A percentile compares a stretch with the other conserved stretches of the same genome.
These are phyloP conservation scores for Cicer chorassanicum DNA, from an alignment of 306 rosid genomes.

Conservation along the genomic window DNA sequence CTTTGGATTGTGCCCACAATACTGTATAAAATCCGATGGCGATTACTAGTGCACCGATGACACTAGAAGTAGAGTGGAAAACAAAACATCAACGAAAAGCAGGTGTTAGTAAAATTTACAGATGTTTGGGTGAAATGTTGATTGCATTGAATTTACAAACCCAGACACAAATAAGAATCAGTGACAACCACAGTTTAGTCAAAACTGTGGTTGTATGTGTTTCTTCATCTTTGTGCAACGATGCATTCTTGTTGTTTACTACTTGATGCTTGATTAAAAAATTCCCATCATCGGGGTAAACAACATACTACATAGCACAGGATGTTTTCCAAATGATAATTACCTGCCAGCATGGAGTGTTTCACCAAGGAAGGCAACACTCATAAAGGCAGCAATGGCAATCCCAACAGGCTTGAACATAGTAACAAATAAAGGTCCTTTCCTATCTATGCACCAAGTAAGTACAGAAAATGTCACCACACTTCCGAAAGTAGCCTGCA, in stretches of 20 bases:
- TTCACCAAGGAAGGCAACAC: slow-evolving; percentile 66
- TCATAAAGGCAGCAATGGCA: slow-evolving; percentile 65
- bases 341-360: slow-evolving; percentile 67
- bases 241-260: neutral
- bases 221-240: neutral
- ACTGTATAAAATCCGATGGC: slow-evolving; percentile 63
- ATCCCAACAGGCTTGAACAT: slow-evolving; percentile 72
- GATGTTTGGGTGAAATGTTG: neutral
- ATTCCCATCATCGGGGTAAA: neutral
- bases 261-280: neutral
- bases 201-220: neutral
- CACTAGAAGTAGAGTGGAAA: slow-evolving; percentile 41
- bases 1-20: slow-evolving; percentile 66
- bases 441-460: slow-evolving; percentile 65
- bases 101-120: neutral
- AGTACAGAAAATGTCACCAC: slow-evolving; percentile 55
- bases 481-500: slow-evolving; percentile 61
- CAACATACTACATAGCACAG: neutral
- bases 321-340: neutral
- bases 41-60: slow-evolving; percentile 57
- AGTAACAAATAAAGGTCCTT: slow-evolving; percentile 72
- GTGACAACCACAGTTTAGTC: neutral
- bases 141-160: neutral
- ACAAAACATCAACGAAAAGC: neutral
- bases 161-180: neutral